Base-by-base conservation (phyloP, 2,329 filamentous ascomycete species). In the Penicillium sp. region DNA sequence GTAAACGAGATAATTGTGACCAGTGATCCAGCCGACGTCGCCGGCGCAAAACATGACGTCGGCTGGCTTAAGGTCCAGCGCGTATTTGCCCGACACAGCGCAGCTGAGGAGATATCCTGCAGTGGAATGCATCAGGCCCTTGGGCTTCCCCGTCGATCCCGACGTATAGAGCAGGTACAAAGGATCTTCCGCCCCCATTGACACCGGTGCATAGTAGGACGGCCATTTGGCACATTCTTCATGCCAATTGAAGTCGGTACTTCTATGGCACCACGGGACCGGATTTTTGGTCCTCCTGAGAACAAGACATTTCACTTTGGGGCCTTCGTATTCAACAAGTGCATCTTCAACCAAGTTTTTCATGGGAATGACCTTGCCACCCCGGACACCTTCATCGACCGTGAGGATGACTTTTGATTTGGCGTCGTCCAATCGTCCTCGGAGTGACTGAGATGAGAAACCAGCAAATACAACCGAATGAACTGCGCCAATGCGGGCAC, bases 261-360 rank as follows among this genome's bases (percentile, higher is more conserved):
- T 25, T 8, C 29, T 32, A 7, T 32, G 29, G 9, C 29, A 32
- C 29, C 29, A 32, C 3, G 29, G 29, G 29, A 32, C 9, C 6
- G 29, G 9, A 32, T 32, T 32, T 3, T 32, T 7, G 29, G 29
- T 32, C 29, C 29, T 32, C 9, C 29, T 32, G 29, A 32, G 29
- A 7, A 32, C 29, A 32, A 32, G 5, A 4, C 18, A 25, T 26
- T 4, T 26, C 5, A 39, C 18, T 7, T 12, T 11, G 25, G 37
- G 37, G 5, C 37, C 18, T 26, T 39, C 37, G 90, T 93, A 32
- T 32, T 11, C 29, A 11, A 32, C 29, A 51, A 95, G 79, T 37
- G 90, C 90, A 64, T 95, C 90, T 66, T 96, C 90, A 56, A 95
- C 90, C 66, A 95, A 95, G 78, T 93, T 93, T 82, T 95, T 96